Conservation (phyloP, 441 rosid genomes). For the Populus hybrid region DNA sequence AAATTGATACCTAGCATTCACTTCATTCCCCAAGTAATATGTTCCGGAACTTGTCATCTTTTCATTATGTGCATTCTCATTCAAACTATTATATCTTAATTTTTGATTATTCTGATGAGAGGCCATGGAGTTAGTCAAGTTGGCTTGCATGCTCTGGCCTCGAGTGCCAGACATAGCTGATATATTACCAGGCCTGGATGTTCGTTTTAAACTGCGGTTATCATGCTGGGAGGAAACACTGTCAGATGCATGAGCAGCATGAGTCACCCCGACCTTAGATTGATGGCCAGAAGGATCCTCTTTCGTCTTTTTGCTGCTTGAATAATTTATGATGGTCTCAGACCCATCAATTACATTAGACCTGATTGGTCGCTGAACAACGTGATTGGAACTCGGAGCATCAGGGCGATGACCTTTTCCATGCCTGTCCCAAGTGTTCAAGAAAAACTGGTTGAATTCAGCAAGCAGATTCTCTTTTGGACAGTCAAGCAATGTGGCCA, state of each 20-base stretch:
- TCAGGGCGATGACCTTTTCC: constrained; percentile 94
- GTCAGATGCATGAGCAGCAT: constrained; percentile 28
- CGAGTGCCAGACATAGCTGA: constrained; percentile 40
- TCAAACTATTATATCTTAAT: background rate
- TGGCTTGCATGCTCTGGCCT: constrained; percentile 42
- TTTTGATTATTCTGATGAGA: constrained; percentile 38
- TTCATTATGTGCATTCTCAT: constrained; percentile 44
- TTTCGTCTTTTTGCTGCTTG: constrained; percentile 39
- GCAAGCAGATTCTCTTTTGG: constrained; percentile 62
- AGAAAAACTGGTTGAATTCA: constrained; percentile 86
- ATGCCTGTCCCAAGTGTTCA: constrained; percentile 98
- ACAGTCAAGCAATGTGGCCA: constrained; percentile 88
- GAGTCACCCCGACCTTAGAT: constrained; percentile 34
- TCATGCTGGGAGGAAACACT: constrained; percentile 42
- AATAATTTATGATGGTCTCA: constrained; percentile 38
- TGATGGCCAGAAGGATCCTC: background rate
- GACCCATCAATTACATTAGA: constrained; percentile 32
- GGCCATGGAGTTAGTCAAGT: constrained; percentile 27
- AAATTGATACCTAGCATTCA: constrained; percentile 67
- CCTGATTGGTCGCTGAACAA: constrained; percentile 45
- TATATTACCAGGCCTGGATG: constrained; percentile 31
- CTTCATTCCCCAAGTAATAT: constrained; percentile 45
- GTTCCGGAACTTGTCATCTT: constrained; percentile 50
- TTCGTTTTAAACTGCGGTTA: constrained; percentile 39
- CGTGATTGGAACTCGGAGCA: constrained; percentile 58